phyloP scores from a whole-genome alignment of 306 rosid species.

The Sechiopsis laciniata region DNA sequence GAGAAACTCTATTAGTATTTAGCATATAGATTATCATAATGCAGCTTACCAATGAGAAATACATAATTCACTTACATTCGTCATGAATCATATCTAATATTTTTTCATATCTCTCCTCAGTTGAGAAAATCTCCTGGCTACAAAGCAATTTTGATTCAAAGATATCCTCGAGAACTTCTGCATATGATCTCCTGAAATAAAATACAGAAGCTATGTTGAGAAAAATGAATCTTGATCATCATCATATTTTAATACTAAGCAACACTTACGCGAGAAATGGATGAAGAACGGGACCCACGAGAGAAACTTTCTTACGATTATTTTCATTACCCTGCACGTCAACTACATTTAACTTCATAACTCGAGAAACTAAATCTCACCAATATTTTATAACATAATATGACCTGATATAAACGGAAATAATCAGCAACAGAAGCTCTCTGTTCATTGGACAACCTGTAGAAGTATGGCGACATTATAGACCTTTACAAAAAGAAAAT shows the following conservation, averaged over 20 bases:
- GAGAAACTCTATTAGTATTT: constrained; percentile 13
- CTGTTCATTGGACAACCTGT: constrained; percentile 77
- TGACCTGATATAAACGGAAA: constrained; percentile 80
- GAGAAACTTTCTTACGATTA: constrained; percentile 72
- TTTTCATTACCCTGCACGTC: constrained; percentile 79
- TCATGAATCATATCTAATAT: constrained; percentile 78
- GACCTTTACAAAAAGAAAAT: neutral
- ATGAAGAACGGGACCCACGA: constrained; percentile 53
- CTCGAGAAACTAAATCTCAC: neutral
- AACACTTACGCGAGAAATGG: constrained; percentile 74
- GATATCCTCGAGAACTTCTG: constrained; percentile 56
- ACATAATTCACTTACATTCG: constrained; percentile 42
- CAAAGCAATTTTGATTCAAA: constrained; percentile 64
- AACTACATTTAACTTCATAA: constrained; percentile 8
- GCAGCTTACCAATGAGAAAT: neutral
- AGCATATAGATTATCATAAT: neutral
- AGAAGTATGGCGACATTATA: constrained; percentile 26
- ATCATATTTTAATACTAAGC: constrained; percentile 12
- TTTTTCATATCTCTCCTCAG: constrained; percentile 75
- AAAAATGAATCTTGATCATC: constrained; percentile 22
- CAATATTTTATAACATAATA: constrained; percentile 4
- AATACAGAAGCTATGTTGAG: constrained; percentile 25
- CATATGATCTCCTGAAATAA: constrained; percentile 64
- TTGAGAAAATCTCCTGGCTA: constrained; percentile 58
- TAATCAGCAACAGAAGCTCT: constrained; percentile 77